Evolutionary conservation across 306 rosid species (phyloP).

Genomic region (Amphicarpaea edgeworthii): DNA sequence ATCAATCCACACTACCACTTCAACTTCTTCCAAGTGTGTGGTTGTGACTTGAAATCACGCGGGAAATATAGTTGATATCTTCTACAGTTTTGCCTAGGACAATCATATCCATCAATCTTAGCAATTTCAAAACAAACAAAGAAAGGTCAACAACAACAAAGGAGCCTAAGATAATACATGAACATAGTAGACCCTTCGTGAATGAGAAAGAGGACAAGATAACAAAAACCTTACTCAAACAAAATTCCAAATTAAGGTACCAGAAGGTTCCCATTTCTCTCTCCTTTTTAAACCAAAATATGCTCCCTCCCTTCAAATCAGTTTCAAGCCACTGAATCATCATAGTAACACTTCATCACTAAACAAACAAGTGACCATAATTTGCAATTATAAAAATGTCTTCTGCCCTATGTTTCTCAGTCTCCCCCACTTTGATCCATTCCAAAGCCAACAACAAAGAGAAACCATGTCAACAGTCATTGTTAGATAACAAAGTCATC

Average conservation of each 20-base stretch:
- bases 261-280: slow-evolving; percentile 53
- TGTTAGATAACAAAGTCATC: slow-evolving; percentile 44
- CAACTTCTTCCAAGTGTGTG: slow-evolving; percentile 47
- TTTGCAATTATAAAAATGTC: slow-evolving; percentile 48
- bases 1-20: slow-evolving; percentile 17
- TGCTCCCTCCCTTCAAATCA: slow-evolving; percentile 39
- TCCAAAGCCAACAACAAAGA: slow-evolving; percentile 50
- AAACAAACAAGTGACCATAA: not conserved
- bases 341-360: not conserved
- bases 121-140: not conserved
- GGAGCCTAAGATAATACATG: not conserved
- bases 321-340: not conserved
- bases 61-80: slow-evolving; percentile 11
- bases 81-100: slow-evolving; percentile 9
- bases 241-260: slow-evolving; percentile 50
- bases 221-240: slow-evolving; percentile 2
- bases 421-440: slow-evolving; percentile 52
- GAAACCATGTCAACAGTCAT: slow-evolving; percentile 46
- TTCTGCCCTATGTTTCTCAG: slow-evolving; percentile 55
- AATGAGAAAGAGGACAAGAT: slow-evolving; percentile 23
- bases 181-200: slow-evolving; percentile 49
- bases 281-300: slow-evolving; percentile 43
- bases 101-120: slow-evolving; percentile 17
- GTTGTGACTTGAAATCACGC: slow-evolving; percentile 26
- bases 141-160: not conserved